A percentile compares a stretch with the other conserved stretches of the same genome.
Evolutionary conservation across 2,329 filamentous ascomycete species (phyloP).

Genomic region (Talaromyces sp.): DNA sequence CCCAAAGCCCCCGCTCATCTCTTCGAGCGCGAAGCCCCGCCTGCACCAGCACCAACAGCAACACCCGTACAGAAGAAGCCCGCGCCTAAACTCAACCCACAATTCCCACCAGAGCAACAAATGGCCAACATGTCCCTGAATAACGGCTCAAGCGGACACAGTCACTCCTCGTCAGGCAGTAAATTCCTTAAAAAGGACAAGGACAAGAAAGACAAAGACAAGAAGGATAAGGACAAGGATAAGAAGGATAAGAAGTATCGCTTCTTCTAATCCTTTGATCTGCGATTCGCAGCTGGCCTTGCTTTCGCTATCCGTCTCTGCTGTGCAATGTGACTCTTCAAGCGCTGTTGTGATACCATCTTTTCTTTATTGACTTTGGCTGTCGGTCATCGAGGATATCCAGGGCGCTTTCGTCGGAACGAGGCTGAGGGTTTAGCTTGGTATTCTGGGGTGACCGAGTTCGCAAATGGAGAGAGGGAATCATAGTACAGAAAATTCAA

Average conservation of each 20-base stretch:
- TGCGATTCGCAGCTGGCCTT: background rate
- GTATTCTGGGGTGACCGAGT: background rate
- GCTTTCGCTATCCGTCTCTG: slow-evolving; percentile 4
- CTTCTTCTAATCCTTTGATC: slow-evolving; percentile 48
- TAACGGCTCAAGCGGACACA: slow-evolving; percentile 31
- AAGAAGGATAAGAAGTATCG: slow-evolving; percentile 51
- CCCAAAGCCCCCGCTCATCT: slow-evolving; percentile 83
- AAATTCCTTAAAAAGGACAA: slow-evolving; percentile 36
- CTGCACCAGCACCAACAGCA: slow-evolving; percentile 55
- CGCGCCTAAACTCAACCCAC: slow-evolving; percentile 26
- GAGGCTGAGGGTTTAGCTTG: background rate
- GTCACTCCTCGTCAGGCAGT: slow-evolving; percentile 24
- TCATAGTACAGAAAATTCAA: background rate
- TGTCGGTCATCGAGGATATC: slow-evolving; percentile 19
- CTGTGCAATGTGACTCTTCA: slow-evolving; percentile 20
- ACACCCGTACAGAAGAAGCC: slow-evolving; percentile 28
- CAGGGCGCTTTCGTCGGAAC: slow-evolving; percentile 13
- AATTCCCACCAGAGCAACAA: slow-evolving; percentile 34
- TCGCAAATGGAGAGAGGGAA: background rate
- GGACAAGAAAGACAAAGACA: slow-evolving; percentile 37
- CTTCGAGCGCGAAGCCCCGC: slow-evolving; percentile 69
- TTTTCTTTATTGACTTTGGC: slow-evolving; percentile 20
- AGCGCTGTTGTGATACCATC: slow-evolving; percentile 41
- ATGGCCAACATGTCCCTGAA: slow-evolving; percentile 43
- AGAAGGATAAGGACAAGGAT: slow-evolving; percentile 37